Base-by-base conservation (phyloP, 1,284 basidiomycete species). In the Cutaneotrichosporon sp. region DNA sequence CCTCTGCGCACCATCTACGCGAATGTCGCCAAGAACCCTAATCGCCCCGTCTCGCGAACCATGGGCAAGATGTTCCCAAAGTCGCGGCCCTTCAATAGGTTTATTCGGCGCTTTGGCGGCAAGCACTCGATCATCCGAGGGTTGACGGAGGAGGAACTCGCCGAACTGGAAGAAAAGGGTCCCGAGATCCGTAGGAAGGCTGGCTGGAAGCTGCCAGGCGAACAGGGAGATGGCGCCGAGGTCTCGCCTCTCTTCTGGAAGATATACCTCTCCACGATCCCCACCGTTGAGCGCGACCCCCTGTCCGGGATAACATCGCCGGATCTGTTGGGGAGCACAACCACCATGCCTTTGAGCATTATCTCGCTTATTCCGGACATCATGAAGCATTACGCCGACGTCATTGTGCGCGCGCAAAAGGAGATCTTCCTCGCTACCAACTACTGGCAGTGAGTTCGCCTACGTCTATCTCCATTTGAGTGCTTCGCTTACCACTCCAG, bases 341-440 rank as follows among this genome's bases (percentile, higher is more conserved):
- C 80, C 7, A 80, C 80, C 7, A 77, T 83, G 56, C 81, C 81
- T 2, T 71, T 83, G 13, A 65, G 64, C 38, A 61, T 71, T 64
- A 64, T 70, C 51, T 72, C 68, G 45, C 80, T 81, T 30, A 82
- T 83, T 35, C 81, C 81, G 3, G 82, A 83, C 61, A 83, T 83
- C 60, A 82, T 82, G 77, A 74, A 77, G 44, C 80, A 83, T 61
- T 79, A 80, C 63, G 72, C 75, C 22, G 76, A 80, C 44, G 73
- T 79, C 52, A 83, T 84, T 47, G 74, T 80, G 1, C 69, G 77
- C 18, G 81, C 82, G 3, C 67, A 82, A 59, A 75, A 78, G 46
- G 82, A 84, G 69, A 76, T 83, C 18, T 78, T 84, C 60, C 70
- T 84, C 13, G 82, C 81, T 2, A 84, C 83, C 4, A 84, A 83